These are phyloP conservation scores for Brettanomyces custersianus DNA, from an alignment of 805 yeast genomes.

Conservation along the genomic window DNA sequence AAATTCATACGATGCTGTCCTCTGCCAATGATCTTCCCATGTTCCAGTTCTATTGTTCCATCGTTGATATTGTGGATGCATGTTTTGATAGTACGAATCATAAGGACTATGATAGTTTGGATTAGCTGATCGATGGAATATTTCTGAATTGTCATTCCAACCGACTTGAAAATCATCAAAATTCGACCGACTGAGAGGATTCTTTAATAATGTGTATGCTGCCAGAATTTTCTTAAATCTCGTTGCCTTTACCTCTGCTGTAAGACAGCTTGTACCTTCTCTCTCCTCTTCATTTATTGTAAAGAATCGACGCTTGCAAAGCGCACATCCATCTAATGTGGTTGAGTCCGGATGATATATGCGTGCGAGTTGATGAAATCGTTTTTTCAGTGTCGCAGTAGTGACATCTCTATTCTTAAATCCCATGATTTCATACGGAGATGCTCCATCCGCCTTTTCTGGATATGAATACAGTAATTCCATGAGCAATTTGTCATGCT, in stretches of 20 bases:
- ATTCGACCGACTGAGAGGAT: conserved; percentile 30
- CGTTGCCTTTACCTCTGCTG: conserved; percentile 23
- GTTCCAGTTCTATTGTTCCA: conserved; percentile 14
- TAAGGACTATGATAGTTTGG: conserved; percentile 15
- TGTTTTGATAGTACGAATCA: conserved; percentile 8
- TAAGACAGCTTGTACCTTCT: conserved; percentile 6
- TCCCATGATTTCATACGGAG: conserved; percentile 66
- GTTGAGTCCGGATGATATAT: conserved; percentile 71
- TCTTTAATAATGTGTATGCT: conserved; percentile 51
- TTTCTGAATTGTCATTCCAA: conserved; percentile 29
- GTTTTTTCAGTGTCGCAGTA: conserved; percentile 31
- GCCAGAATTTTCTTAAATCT: conserved; percentile 47
- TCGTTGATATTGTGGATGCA: neutral
- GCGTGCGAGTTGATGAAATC: conserved; percentile 57
- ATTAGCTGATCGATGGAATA: conserved; percentile 12
- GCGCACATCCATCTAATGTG: conserved; percentile 14
- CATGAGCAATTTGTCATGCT: conserved; percentile 9
- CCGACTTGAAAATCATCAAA: conserved; percentile 41
- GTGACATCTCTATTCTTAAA: conserved; percentile 28
- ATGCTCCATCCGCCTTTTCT: conserved; percentile 32
- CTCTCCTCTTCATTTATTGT: conserved; percentile 3
- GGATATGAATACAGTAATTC: conserved; percentile 34
- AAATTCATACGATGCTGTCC: conserved; percentile 18
- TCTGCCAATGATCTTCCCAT: conserved; percentile 22
- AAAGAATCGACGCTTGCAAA: conserved; percentile 9